Conservation (phyloP, 176 grass and related monocot genomes). For the Aegilops longissima region DNA sequence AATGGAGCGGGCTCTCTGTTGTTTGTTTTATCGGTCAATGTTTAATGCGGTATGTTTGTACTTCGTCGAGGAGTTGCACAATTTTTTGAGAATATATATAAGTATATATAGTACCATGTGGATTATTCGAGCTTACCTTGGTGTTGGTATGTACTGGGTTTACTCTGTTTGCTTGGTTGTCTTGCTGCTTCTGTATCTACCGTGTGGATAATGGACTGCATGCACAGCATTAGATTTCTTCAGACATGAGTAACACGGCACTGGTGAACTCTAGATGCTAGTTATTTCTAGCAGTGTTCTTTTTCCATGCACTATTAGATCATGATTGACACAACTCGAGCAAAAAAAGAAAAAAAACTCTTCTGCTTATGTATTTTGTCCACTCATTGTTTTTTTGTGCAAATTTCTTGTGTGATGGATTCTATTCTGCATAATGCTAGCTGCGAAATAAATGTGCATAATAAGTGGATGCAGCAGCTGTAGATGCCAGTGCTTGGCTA, state of each 20-base stretch:
- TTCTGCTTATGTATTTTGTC: neutral
- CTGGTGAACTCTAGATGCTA: neutral
- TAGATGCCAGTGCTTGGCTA: neutral
- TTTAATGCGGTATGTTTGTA: neutral
- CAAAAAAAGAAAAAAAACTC: neutral
- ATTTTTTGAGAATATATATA: neutral
- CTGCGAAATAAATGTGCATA: neutral
- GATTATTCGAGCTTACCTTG: neutral
- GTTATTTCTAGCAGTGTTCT: neutral
- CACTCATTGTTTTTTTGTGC: neutral
- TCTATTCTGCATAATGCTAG: neutral
- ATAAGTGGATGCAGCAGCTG: neutral
- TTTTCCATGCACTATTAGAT: neutral
- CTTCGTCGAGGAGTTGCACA: neutral
- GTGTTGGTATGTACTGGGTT: neutral
- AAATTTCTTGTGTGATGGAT: neutral
- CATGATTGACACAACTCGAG: neutral
- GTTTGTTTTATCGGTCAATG: conserved; percentile 21
- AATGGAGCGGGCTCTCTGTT: neutral
- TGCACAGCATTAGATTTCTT: neutral
- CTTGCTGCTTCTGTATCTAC: neutral
- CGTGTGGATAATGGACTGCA: neutral
- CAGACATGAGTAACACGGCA: neutral
- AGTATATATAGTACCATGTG: neutral
- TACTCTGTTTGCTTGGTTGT: neutral